phyloP scores from a whole-genome alignment of 2,329 filamentous ascomycete species.

The Thyridium curvatum region DNA sequence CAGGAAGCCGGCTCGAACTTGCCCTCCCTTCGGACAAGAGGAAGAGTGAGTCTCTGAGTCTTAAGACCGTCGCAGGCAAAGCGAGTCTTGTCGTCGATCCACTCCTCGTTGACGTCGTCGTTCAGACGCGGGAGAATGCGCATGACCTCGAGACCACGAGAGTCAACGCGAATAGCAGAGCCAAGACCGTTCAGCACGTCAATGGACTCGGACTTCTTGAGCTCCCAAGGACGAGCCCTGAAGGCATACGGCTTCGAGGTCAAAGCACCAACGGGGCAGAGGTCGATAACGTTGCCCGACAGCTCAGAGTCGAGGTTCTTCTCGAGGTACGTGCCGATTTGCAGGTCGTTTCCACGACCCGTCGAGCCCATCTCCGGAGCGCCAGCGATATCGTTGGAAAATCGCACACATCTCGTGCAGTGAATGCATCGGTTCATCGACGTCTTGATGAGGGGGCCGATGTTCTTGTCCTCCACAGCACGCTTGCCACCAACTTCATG shows the following conservation, averaged over 20 bases:
- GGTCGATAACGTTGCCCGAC: constrained; percentile 95
- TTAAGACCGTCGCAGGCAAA: constrained; percentile 96
- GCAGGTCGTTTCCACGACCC: constrained; percentile 92
- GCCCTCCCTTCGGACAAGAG: constrained; percentile 79
- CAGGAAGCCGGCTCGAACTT: constrained; percentile 90
- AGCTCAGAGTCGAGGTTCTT: constrained; percentile 89
- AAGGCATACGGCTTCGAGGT: constrained; percentile 98
- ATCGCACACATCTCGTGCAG: constrained; percentile 95
- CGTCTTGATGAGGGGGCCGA: constrained; percentile 95
- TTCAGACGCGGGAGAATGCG: constrained; percentile 87
- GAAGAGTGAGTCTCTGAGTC: constrained; percentile 91
- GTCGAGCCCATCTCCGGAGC: constrained; percentile 92
- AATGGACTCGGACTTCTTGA: constrained; percentile 92
- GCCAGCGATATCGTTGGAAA: constrained; percentile 94
- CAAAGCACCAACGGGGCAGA: constrained; percentile 94
- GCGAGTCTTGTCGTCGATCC: constrained; percentile 98
- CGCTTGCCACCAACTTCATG: constrained; percentile 95
- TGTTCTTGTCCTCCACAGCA: constrained; percentile 98
- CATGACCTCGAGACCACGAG: constrained; percentile 93
- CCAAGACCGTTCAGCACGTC: constrained; percentile 91
- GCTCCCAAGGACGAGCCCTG: constrained; percentile 91
- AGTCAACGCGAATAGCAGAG: constrained; percentile 91
- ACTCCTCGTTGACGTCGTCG: constrained; percentile 98
- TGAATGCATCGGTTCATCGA: constrained; percentile 99
- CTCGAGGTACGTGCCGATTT: constrained; percentile 97